Evolutionary conservation across 768 basidiomycete species (phyloP), one percentile per base, ranked within the genome.

Genomic region (Serendipita sp.): DNA sequence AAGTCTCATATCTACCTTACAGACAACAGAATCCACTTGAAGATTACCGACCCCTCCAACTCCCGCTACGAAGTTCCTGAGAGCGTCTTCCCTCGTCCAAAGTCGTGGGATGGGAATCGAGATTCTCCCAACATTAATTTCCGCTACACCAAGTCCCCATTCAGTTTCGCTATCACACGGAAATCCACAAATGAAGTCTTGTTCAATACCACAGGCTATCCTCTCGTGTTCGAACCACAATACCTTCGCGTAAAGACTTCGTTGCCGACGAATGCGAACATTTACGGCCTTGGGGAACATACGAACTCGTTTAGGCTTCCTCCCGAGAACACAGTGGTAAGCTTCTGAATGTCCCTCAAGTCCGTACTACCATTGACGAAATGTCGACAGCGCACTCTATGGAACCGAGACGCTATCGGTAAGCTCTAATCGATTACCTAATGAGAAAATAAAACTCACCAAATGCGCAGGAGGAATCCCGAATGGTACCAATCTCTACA

Each of bases 211-310:
- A 34, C 44, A 23, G 83, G 79, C 0, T 86, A 87, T 65, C 80
- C 83, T 0, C 75, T 91, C 10, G 80, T 91, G 11, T 90, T 90
- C 68, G 87, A 90, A 68, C 82, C 90, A 66, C 85, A 85, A 69
- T 90, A 88, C 70, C 77, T 91, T 23, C 86, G 89, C 78, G 81
- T 82, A 64, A 58, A 65, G 33, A 10, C 37, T 40, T 55, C 84
- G 0, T 74, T 91, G 1, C 86, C 88, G 0, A 70, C 78, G 4
- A 76, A 78, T 43, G 79, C 87, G 2, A 89, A 90, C 67, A 79
- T 91, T 55, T 90, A 89, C 67, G 89, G 89, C 2, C 73, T 91
- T 43, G 87, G 88, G 1, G 87, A 92, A 64, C 31, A 66, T 66
- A 44, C 68, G 67, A 50, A 66, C 58, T 64, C 58, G 16, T 65